These are phyloP conservation scores for Ophiosphaerella narmari DNA, from an alignment of 2,329 filamentous ascomycete genomes.

Conservation along the genomic window DNA sequence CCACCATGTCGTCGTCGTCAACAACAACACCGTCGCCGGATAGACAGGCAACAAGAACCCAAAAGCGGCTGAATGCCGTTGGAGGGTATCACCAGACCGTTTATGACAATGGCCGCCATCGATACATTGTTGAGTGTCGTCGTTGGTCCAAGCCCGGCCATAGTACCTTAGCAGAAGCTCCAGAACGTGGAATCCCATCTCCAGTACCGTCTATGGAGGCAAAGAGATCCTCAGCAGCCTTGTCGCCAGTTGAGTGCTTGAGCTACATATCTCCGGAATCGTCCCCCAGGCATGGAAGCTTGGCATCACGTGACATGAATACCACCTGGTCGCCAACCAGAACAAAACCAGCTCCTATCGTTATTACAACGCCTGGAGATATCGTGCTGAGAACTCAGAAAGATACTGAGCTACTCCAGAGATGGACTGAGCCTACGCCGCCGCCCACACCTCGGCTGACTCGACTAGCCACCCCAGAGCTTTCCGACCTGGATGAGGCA, in stretches of 20 bases:
- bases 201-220: neutral
- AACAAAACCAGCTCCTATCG: conserved; percentile 10
- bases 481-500: conserved; percentile 30
- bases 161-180: neutral
- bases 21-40: neutral
- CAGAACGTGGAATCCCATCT: conserved; percentile 1
- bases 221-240: neutral
- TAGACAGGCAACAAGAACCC: neutral
- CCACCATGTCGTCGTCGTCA: conserved; percentile 31
- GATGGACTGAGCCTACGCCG: conserved; percentile 13
- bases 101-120: conserved; percentile 28
- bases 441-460: conserved; percentile 38
- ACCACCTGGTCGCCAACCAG: conserved; percentile 3
- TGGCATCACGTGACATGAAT: conserved; percentile 17
- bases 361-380: conserved; percentile 11
- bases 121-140: conserved; percentile 32
- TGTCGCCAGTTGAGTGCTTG: neutral
- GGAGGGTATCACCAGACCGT: conserved; percentile 27
- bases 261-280: neutral
- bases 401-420: neutral
- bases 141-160: conserved; percentile 17
- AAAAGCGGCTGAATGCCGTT: neutral
- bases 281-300: neutral
- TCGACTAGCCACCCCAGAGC: conserved; percentile 41
- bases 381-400: neutral